Evolutionary conservation across 306 rosid genomes (phyloP).

Genomic region (Spatholobus suberectus): DNA sequence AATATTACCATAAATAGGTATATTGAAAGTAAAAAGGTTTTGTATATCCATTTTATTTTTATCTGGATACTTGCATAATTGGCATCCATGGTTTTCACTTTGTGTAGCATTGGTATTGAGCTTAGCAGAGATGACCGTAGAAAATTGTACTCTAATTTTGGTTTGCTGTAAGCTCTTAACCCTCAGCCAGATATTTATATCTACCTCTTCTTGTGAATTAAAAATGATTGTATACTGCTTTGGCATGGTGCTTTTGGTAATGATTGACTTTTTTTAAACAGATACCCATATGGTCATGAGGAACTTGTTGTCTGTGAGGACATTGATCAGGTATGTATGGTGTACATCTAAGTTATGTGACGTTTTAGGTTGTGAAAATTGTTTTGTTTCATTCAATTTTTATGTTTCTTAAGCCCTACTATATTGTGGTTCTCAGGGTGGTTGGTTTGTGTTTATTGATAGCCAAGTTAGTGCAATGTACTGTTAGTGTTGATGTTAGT

Average conservation of each 20-base stretch:
- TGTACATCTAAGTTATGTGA: conserved; percentile 33
- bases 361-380: background rate
- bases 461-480: background rate
- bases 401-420: conserved; percentile 8
- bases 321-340: conserved; percentile 93
- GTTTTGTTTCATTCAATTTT: conserved; percentile 19
- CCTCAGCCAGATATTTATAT: conserved; percentile 20
- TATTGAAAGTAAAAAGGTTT: background rate
- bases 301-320: conserved; percentile 96
- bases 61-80: conserved; percentile 19
- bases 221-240: conserved; percentile 18
- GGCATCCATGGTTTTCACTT: conserved; percentile 26
- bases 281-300: conserved; percentile 96
- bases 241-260: conserved; percentile 33
- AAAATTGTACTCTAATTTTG: conserved; percentile 90
- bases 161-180: conserved; percentile 80
- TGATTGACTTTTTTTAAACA: conserved; percentile 45
- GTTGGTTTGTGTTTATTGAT: conserved; percentile 22
- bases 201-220: background rate
- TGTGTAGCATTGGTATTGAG: conserved; percentile 93
- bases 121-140: conserved; percentile 97
- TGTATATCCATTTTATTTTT: background rate
- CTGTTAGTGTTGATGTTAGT: background rate
- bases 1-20: conserved; percentile 96
- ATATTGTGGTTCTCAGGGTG: background rate